phyloP scores from a whole-genome alignment of 306 rosid genomes.

The Vigna nakashimae region DNA sequence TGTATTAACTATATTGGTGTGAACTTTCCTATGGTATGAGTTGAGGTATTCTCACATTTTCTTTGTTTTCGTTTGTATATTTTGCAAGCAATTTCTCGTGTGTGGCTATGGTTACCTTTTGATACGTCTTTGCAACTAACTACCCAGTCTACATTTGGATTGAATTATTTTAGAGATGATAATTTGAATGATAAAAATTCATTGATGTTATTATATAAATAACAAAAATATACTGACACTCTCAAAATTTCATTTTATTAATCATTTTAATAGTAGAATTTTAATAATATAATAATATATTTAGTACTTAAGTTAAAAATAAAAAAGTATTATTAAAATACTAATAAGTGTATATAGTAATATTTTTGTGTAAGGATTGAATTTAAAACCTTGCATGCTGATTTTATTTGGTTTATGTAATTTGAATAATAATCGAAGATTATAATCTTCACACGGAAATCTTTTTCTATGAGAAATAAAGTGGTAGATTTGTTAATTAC shows the following conservation, averaged over 20 bases:
- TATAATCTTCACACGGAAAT: no score
- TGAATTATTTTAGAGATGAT: neutral
- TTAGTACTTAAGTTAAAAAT: no score
- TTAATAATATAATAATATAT: no score
- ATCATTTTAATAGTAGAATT: no score
- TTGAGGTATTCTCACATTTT: conserved; percentile 5
- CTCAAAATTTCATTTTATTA: no score
- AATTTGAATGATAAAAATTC: neutral
- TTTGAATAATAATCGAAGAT: no score
- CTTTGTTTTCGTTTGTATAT: neutral
- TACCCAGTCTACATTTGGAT: neutral
- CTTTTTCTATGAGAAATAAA: no score
- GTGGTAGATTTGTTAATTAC: neutral
- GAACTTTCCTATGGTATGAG: conserved; percentile 40
- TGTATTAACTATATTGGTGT: conserved; percentile 44
- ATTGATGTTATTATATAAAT: neutral
- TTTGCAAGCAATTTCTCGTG: neutral
- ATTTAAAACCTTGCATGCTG: neutral
- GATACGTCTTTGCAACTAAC: neutral
- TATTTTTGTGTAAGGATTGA: neutral
- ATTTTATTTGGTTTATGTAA: no score
- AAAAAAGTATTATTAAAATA: no score
- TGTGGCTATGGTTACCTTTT: neutral
- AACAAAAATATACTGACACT: no score
- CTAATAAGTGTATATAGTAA: neutral